Percentiles rank a stretch among this genome's conserved stretches.
phyloP scores from a whole-genome alignment of 164 flowering plant genomes.

The Vitis amurensis region DNA sequence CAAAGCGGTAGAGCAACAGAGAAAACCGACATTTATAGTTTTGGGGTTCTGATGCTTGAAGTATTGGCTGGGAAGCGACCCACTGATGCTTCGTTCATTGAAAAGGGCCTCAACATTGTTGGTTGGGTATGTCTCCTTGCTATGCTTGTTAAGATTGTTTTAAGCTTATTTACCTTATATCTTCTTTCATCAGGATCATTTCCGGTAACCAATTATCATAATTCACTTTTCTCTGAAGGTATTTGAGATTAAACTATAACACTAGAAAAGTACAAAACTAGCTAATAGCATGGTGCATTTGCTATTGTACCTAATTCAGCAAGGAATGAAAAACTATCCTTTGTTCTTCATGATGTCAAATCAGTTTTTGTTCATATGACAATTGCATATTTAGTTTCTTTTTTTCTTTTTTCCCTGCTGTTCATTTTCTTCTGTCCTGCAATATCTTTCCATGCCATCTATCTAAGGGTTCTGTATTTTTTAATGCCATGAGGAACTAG shows the following conservation, averaged over 20 bases:
- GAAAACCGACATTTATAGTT: constrained; percentile 96
- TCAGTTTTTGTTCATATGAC: too few species aligned
- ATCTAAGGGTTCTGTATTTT: too few species aligned
- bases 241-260: too few species aligned
- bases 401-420: too few species aligned
- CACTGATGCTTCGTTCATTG: constrained; percentile 91
- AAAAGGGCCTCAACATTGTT: constrained; percentile 94
- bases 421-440: too few species aligned
- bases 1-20: constrained; percentile 98
- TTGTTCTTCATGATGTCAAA: too few species aligned
- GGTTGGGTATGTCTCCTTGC: constrained; percentile 78
- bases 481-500: too few species aligned
- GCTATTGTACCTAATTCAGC: background rate
- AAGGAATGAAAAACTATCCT: background rate
- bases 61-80: constrained; percentile 91
- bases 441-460: too few species aligned
- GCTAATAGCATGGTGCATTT: background rate
- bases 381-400: too few species aligned
- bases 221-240: too few species aligned
- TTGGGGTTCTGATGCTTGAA: constrained; percentile 93
- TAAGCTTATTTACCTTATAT: background rate
- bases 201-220: too few species aligned
- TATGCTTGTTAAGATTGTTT: background rate
- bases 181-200: too few species aligned
- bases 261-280: background rate